These are phyloP conservation scores for Cutaneotrichosporon cyanovorans DNA, from an alignment of 1,284 basidiomycete species.

Conservation along the genomic window DNA sequence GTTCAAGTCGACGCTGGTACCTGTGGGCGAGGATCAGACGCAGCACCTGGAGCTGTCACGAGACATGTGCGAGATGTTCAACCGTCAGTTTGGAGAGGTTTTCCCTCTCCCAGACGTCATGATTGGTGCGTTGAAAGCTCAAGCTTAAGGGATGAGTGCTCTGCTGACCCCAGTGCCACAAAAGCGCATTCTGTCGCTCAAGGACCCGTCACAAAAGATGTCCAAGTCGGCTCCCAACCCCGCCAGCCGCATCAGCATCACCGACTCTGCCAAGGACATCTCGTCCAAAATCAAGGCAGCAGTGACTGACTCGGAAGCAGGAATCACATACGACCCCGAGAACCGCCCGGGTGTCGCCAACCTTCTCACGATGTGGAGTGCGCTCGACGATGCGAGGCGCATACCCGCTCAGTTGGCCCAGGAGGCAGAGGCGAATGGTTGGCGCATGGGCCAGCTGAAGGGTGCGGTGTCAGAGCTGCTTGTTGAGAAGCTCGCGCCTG, in stretches of 20 bases:
- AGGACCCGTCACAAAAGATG: constrained; percentile 84
- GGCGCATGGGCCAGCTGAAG: constrained; percentile 61
- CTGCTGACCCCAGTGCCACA: constrained; percentile 55
- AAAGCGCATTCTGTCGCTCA: constrained; percentile 68
- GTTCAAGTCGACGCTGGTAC: constrained; percentile 86
- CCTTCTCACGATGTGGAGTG: constrained; percentile 62
- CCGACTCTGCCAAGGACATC: constrained; percentile 62
- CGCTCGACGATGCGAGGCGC: constrained; percentile 15
- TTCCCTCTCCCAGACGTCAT: constrained; percentile 70
- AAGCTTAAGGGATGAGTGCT: too few relatives aligned
- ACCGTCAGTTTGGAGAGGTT: constrained; percentile 50
- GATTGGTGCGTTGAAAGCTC: constrained; percentile 60
- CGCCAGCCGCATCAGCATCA: constrained; percentile 77
- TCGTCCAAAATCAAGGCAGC: constrained; percentile 66
- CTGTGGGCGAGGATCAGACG: constrained; percentile 89
- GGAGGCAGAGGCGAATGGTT: constrained; percentile 49
- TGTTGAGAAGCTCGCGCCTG: constrained; percentile 59
- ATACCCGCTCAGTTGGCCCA: constrained; percentile 51
- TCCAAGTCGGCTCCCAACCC: constrained; percentile 80
- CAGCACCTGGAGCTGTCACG: constrained; percentile 86
- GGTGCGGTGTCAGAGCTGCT: constrained; percentile 64
- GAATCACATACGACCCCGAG: constrained; percentile 69
- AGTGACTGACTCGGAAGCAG: constrained; percentile 70
- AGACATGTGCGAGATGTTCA: constrained; percentile 77
- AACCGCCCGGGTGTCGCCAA: constrained; percentile 75